Percentiles rank a stretch among this genome's conserved stretches.
Conservation (phyloP, 495 filamentous ascomycete species). For the Penicillium pulvis region DNA sequence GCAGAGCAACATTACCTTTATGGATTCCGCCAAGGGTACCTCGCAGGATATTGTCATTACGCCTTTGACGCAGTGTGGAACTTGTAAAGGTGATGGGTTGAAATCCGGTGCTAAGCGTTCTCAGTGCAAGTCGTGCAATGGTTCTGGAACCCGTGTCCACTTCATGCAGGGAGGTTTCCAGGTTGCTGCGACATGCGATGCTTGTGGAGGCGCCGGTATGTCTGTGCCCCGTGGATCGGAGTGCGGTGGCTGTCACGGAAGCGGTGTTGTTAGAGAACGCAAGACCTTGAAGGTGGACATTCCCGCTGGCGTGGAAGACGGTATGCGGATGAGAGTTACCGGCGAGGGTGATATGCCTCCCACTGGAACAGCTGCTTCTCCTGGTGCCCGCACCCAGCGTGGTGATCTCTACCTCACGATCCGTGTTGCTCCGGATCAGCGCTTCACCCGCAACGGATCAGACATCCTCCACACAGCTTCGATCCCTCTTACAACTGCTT, state of each 20-base stretch:
- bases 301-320: conserved; percentile 91
- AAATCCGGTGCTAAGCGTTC: conserved; percentile 74
- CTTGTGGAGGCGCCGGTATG: conserved; percentile 76
- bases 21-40: conserved; percentile 91
- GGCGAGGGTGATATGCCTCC: conserved; percentile 86
- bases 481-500: conserved; percentile 88
- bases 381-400: conserved; percentile 59
- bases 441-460: conserved; percentile 81
- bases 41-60: conserved; percentile 76
- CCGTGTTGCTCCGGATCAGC: conserved; percentile 77
- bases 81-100: conserved; percentile 79
- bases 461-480: conserved; percentile 91
- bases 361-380: conserved; percentile 61
- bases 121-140: conserved; percentile 77
- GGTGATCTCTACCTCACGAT: conserved; percentile 91
- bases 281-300: conserved; percentile 86
- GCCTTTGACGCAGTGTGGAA: conserved; percentile 75
- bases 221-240: conserved; percentile 73
- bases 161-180: conserved; percentile 92
- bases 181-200: conserved; percentile 83
- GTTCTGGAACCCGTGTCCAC: conserved; percentile 83
- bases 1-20: conserved; percentile 87
- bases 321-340: conserved; percentile 80
- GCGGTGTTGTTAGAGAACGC: conserved; percentile 74
- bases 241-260: conserved; percentile 75